A percentile compares a stretch with the other conserved stretches of the same genome.
phyloP scores from a whole-genome alignment of 2,329 filamentous ascomycete species.

The Sporothrix protearum region DNA sequence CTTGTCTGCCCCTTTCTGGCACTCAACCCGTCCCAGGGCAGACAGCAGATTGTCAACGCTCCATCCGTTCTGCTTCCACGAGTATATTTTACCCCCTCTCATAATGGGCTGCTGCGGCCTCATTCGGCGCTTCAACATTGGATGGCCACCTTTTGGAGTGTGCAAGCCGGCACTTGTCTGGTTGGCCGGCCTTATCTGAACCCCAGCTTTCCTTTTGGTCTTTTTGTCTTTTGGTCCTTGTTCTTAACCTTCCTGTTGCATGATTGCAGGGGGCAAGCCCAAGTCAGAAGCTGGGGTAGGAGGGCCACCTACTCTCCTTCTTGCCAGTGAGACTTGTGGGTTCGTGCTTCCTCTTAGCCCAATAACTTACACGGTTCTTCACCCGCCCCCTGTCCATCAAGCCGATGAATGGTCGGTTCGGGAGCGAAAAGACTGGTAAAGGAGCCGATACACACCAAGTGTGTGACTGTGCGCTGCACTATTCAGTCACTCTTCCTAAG shows the following conservation, averaged over 20 bases:
- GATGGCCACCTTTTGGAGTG: not conserved
- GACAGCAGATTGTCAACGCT: not conserved
- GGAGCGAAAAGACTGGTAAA: not conserved
- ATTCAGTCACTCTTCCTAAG: not conserved
- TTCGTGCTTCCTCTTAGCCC: not conserved
- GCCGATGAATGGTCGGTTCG: constrained; percentile 8
- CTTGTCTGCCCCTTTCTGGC: not conserved
- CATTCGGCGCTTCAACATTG: not conserved
- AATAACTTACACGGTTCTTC: constrained; percentile 2
- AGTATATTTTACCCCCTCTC: not conserved
- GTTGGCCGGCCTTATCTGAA: constrained; percentile 25
- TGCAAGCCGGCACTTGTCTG: constrained; percentile 30
- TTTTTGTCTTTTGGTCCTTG: not conserved
- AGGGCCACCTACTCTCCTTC: not conserved
- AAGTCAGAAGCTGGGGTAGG: not conserved
- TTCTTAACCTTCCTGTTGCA: not conserved
- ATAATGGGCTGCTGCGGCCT: not conserved
- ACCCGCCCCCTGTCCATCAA: constrained; percentile 10
- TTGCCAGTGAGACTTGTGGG: not conserved
- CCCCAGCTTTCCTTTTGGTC: not conserved
- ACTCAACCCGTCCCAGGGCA: not conserved
- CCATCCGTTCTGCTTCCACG: not conserved
- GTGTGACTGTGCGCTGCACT: not conserved
- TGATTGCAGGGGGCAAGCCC: not conserved
- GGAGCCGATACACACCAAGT: constrained; percentile 12